phyloP scores from a whole-genome alignment of 75 land plant genomes.

The Cupressus sempervirens region DNA sequence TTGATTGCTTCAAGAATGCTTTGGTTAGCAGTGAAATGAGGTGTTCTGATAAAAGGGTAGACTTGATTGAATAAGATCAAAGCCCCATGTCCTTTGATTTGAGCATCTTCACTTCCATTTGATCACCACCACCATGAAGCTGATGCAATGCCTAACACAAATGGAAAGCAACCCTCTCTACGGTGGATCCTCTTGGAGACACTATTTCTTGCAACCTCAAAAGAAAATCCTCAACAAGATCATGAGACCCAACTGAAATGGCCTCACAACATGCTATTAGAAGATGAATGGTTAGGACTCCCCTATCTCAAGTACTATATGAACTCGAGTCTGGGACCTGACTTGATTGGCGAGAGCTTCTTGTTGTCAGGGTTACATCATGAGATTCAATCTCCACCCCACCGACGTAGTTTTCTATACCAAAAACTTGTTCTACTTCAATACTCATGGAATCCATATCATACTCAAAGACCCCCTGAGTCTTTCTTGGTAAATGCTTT shows the following conservation, averaged over 20 bases:
- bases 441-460: too few species aligned
- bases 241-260: background rate
- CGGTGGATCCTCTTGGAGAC: background rate
- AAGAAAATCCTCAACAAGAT: background rate
- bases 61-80: background rate
- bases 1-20: constrained; percentile 51
- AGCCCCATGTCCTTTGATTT: background rate
- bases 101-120: background rate
- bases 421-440: too few species aligned
- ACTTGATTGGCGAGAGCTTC: too few species aligned
- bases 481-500: too few species aligned
- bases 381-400: too few species aligned
- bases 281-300: constrained; percentile 39
- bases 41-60: constrained; percentile 49
- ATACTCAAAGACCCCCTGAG: too few species aligned
- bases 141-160: background rate
- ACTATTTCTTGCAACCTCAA: background rate
- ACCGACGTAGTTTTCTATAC: too few species aligned
- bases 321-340: too few species aligned
- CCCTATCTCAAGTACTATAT: too few species aligned
- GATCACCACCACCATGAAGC: background rate
- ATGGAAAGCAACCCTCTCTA: constrained; percentile 9
- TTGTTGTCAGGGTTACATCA: too few species aligned
- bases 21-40: constrained; percentile 69
- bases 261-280: constrained; percentile 11